phyloP scores from a whole-genome alignment of 306 rosid genomes.

The Trifolium pratense region DNA sequence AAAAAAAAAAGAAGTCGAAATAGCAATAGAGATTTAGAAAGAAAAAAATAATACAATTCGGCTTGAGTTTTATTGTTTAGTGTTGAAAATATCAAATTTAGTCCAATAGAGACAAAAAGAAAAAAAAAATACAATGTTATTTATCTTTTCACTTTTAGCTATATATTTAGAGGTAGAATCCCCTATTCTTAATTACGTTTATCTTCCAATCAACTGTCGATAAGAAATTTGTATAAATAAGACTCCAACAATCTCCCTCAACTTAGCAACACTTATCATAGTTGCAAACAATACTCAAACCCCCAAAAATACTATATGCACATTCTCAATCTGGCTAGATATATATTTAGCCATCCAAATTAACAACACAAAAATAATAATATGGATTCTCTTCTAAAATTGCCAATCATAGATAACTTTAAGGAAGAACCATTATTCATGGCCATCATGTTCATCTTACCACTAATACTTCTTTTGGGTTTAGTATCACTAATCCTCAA shows the following conservation, averaged over 20 bases:
- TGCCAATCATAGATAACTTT: conserved; percentile 26
- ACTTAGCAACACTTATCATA: conserved; percentile 45
- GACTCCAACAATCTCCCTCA: conserved; percentile 4
- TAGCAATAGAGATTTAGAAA: too few relatives aligned
- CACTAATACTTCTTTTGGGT: conserved; percentile 46
- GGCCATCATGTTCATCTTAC: conserved; percentile 32
- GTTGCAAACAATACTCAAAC: conserved; percentile 46
- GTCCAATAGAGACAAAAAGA: too few relatives aligned
- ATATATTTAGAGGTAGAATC: too few relatives aligned
- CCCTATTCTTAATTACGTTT: background rate
- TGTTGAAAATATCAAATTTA: too few relatives aligned
- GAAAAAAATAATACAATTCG: too few relatives aligned
- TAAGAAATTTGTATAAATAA: conserved; percentile 44
- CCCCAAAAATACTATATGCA: background rate
- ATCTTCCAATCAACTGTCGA: background rate
- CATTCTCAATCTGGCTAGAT: background rate
- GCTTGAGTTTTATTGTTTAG: too few relatives aligned
- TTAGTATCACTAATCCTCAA: conserved; percentile 33
- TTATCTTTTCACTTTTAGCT: too few relatives aligned
- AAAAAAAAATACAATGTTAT: too few relatives aligned
- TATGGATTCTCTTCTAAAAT: conserved; percentile 45
- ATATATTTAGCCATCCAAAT: background rate
- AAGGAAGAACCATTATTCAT: conserved; percentile 43
- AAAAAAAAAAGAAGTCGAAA: too few relatives aligned
- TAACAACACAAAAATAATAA: background rate